Percentiles rank a stretch among this genome's conserved stretches.
phyloP scores from a whole-genome alignment of 2,329 filamentous ascomycete species.

The Ramularia collo-cygni region DNA sequence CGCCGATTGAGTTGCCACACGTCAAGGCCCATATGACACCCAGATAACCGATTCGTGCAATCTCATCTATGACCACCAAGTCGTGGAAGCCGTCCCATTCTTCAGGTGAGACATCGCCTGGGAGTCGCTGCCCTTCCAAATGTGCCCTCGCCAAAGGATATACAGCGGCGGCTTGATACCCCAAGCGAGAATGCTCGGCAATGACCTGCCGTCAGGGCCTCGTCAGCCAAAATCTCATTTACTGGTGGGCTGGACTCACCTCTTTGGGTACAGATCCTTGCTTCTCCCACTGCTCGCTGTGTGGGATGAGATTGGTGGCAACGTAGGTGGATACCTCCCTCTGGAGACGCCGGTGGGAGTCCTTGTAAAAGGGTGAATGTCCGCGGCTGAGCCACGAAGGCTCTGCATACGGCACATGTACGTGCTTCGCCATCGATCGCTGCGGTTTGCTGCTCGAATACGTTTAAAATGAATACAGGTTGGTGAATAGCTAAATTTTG shows the following conservation, averaged over 20 bases:
- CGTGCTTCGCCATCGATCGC: no score
- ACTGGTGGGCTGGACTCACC: conserved; percentile 93
- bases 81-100: conserved; percentile 99
- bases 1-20: conserved; percentile 92
- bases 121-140: conserved; percentile 64
- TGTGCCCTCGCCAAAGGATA: conserved; percentile 83
- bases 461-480: no score
- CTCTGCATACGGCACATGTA: conserved; percentile 89
- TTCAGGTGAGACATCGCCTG: conserved; percentile 63
- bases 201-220: no score
- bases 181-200: no score
- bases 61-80: conserved; percentile 88
- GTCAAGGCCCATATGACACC: conserved; percentile 96
- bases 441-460: no score
- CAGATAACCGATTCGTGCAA: conserved; percentile 80
- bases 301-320: conserved; percentile 78
- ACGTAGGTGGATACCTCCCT: conserved; percentile 90
- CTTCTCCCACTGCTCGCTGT: conserved; percentile 96
- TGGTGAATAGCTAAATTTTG: no score
- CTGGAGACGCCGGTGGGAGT: conserved; percentile 83
- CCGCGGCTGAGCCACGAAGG: conserved; percentile 69
- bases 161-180: no score
- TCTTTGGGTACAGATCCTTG: conserved; percentile 78
- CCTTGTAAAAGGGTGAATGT: conserved; percentile 94
- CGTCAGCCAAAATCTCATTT: no score